Conservation (phyloP, 768 basidiomycete species). For the Amanita pallidorosea region DNA sequence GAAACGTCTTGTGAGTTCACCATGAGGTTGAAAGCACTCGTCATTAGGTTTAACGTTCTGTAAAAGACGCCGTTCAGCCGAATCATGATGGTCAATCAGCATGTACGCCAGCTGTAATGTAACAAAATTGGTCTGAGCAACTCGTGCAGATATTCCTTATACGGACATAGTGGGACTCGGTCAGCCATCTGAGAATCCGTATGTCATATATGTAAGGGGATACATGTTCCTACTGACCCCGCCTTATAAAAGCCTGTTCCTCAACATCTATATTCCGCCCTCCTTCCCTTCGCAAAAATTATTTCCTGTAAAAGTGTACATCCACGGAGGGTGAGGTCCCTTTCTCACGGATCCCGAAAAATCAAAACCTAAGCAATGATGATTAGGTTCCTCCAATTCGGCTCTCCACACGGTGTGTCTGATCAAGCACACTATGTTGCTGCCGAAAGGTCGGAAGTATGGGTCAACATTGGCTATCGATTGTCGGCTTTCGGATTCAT, state of each 20-base stretch:
- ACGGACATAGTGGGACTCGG: constrained; percentile 59
- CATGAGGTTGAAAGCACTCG: no score
- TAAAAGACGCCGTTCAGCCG: constrained; percentile 52
- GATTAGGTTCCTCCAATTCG: constrained; percentile 64
- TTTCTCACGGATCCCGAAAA: neutral
- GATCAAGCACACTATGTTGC: constrained; percentile 60
- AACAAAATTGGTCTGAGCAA: neutral
- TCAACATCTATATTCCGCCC: constrained; percentile 56
- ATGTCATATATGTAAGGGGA: constrained; percentile 11
- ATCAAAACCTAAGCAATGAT: neutral
- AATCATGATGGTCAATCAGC: constrained; percentile 52
- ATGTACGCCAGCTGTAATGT: constrained; percentile 19
- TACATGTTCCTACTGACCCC: neutral
- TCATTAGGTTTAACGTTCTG: neutral
- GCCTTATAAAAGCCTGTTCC: constrained; percentile 36
- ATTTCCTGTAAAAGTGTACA: constrained; percentile 64
- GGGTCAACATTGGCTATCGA: constrained; percentile 72
- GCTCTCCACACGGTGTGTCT: constrained; percentile 54
- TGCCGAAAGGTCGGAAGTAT: constrained; percentile 54
- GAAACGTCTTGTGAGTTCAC: constrained; percentile 39
- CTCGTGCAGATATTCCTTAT: constrained; percentile 23
- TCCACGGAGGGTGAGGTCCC: constrained; percentile 57
- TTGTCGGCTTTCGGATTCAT: constrained; percentile 72
- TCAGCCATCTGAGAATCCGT: constrained; percentile 64
- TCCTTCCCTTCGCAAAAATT: constrained; percentile 28